Base-by-base conservation (phyloP, 352 stramenopile species). In the Pythium vanterpoolii region DNA sequence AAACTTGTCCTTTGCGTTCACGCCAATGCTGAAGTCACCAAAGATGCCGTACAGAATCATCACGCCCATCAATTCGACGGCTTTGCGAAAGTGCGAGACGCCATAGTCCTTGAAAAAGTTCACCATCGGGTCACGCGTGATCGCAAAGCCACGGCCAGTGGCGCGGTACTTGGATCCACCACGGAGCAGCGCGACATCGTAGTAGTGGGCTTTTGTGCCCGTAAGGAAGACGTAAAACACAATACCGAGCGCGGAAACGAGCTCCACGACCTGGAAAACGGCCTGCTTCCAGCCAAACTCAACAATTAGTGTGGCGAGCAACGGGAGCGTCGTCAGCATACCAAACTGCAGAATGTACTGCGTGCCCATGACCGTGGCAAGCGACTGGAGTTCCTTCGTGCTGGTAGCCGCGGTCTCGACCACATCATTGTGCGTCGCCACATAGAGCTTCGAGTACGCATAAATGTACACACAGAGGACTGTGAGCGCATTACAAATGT, bases 301-400 rank as follows among this genome's bases (percentile, higher is more conserved):
- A 27, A 95, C 86, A 54, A 90, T 79, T 1, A 95, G 57, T 21
- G 81, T 90, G 1, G 86, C 84, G 24, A 95, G 87, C 50, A 95
- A 54, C 24, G 83, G 86, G 50, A 95, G 90, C 13, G 83, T 91
- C 79, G 91, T 90, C 30, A 95, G 68, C 77, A 95, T 90, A 74
- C 83, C 86, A 57, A 95, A 93, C 68, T 95, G 86, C 69, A 93
- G 91, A 33, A 91, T 90, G 56, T 90, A 93, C 73, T 91, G 83
- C 6, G 86, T 93, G 69, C 93, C 93, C 39, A 95, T 64, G 18
- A 90, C 77, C 5, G 87, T 66, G 1, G 83, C 83, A 7, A 95
- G 64, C 28, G 89, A 79, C 47, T 92, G 78, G 50, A 93, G 56
- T n/a, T 68, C 74, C 33, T 83, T 94, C 34, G 87, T 91, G 27